Evolutionary conservation across 1,284 basidiomycete species (phyloP), one percentile per base, ranked within the genome.

Genomic region (Sutorius eximius): DNA sequence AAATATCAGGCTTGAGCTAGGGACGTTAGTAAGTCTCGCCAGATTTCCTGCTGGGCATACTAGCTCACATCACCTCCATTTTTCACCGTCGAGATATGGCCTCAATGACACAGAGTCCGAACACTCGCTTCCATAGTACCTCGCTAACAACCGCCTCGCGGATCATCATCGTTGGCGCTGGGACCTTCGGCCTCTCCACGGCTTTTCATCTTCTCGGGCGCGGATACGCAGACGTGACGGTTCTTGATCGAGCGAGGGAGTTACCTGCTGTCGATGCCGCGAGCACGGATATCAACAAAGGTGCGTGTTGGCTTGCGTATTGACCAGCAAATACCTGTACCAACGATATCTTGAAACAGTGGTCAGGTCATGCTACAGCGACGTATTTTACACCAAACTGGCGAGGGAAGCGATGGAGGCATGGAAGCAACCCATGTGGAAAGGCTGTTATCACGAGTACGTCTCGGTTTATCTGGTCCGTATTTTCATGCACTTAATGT

Each of bases 151-250:
- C 49, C 13, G 16, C 56, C 18, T 59, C 61, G 7, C 55, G 45
- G 22, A 57, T 91, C 32, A 64, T 93, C 43, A 87, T 95, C 59
- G 76, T 94, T 44, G 93, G 93, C n/a, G 87, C 89, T 34, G 93
- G 93, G 12, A 86, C 86, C 57, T 93, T 94, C 65, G 93, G 93
- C 3, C 75, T 91, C n/a, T 91, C 91, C 3, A 89, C 91, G 0
- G 90, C 91, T 1, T 82, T 86, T 57, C 83, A 91, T 63, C 81
- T 94, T n/a, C 74, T 91, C 34, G 68, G 75, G 46, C 76, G 83
- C 52, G 88, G 89, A 12, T 89, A 85, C 68, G 79, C 70, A n/a
- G 62, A 82, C 57, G 77, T 95, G 52, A 90, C 85, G 1, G 70
- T 95, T 4, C 75, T 95, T 44, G 91, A 94, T 65, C 78, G 86